phyloP scores from a whole-genome alignment of 768 basidiomycete genomes.

The Tricholoma hemisulphureum region DNA sequence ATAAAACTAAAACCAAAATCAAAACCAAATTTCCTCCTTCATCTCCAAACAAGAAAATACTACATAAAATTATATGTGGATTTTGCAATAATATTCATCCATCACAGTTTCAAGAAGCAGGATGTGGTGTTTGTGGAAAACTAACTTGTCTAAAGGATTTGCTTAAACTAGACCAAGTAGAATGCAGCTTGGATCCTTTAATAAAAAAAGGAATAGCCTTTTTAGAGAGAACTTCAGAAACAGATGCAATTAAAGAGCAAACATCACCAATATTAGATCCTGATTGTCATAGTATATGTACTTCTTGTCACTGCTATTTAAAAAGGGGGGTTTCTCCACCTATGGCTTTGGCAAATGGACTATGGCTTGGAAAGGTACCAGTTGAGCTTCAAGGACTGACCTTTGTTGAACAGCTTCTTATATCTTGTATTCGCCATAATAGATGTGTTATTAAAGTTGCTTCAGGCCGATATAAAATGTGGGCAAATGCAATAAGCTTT shows the following conservation, averaged over 20 bases:
- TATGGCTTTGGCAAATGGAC: constrained; percentile 27
- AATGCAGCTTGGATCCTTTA: neutral
- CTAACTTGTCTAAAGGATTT: neutral
- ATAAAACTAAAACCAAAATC: neutral
- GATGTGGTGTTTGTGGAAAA: neutral
- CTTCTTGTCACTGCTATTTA: constrained; percentile 1
- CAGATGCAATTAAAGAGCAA: neutral
- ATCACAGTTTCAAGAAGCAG: neutral
- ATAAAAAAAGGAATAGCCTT: neutral
- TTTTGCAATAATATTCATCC: neutral
- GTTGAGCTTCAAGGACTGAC: constrained; percentile 16
- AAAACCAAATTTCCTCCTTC: neutral
- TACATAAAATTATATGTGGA: neutral
- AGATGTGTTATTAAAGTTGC: constrained; percentile 20
- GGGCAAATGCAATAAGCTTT: too few relatives aligned
- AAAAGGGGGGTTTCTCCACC: constrained; percentile 9
- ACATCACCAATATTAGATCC: neutral
- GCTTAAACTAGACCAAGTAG: neutral
- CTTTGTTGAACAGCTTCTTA: constrained; percentile 24
- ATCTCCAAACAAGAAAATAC: too few relatives aligned
- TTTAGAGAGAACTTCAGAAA: neutral
- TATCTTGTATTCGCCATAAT: constrained; percentile 21
- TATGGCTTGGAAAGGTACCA: constrained; percentile 33
- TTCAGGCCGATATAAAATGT: constrained; percentile 3
- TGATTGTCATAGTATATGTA: constrained; percentile 1